Evolutionary conservation across 306 rosid species (phyloP), one percentile per base, ranked within the genome.

Genomic region (Geum urbanum): DNA sequence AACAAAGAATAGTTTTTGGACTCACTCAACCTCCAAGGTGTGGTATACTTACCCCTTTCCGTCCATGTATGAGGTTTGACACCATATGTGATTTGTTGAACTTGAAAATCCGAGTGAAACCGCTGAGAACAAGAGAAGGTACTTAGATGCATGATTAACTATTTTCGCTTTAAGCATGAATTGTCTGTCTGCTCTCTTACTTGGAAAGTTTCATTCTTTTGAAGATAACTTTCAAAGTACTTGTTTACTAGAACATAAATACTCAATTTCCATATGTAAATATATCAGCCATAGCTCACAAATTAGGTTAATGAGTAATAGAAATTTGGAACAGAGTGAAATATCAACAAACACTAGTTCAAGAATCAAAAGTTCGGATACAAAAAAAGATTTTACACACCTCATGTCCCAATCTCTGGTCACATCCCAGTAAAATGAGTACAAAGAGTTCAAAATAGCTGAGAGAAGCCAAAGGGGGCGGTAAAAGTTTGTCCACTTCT

Each of bases 351-450:
- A 58, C 5, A 19, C 22, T 20, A 57, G 47, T 14, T 75, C 63
- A 16, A n/a, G 16, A 32, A 15, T 32, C 37, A 32, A 32, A 32
- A 32, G 37, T 32, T 32, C 37, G 37, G 37, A 32, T 2, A 32
- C 37, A 32, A 32, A 32, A 40, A 63, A 63, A 71, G 55, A 81
- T 62, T 66, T 74, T 71, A 46, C 81, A 70, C 83, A 95, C 99
- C 96, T 85, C 79, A 91, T 72, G 87, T 95, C 97, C 99, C 99
- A 95, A 86, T 95, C 99, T 69, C 96, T 86, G 63, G 85, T 86
- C 81, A 95, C 95, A 44, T 95, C 99, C 99, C 97, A 95, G 87
- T 95, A 95, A 87, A 95, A 95, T 47, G 99, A 95, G 81, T 95
- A 95, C 66, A 86, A 78, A 16, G 96, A 91, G 81, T 95, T 95